A percentile compares a stretch with the other conserved stretches of the same genome.
Evolutionary conservation across 2,329 filamentous ascomycete genomes (phyloP).

Genomic region (Plectosphaerella plurivora): DNA sequence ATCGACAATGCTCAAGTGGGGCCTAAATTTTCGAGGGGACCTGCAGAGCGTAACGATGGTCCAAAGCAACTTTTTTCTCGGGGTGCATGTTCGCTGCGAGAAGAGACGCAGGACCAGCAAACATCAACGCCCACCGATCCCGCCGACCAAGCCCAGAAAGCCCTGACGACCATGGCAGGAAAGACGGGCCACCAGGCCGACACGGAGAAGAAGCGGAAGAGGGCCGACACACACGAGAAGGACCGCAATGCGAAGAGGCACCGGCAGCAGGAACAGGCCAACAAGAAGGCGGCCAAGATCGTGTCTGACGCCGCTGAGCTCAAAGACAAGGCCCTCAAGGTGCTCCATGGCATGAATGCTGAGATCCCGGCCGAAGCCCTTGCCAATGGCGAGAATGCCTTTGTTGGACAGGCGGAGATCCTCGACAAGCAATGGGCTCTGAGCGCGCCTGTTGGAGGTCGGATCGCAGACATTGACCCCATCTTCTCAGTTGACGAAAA

Average conservation of each 20-base stretch:
- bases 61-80: conserved; percentile 12
- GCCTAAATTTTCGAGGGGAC: conserved; percentile 13
- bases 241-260: conserved; percentile 34
- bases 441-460: conserved; percentile 60
- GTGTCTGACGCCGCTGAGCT: conserved; percentile 6
- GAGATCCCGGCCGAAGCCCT: conserved; percentile 6
- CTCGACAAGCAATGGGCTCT: conserved; percentile 44
- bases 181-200: conserved; percentile 26
- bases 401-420: conserved; percentile 6
- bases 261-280: conserved; percentile 22
- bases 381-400: conserved; percentile 6
- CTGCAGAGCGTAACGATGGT: conserved; percentile 1
- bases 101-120: neutral
- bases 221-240: conserved; percentile 33
- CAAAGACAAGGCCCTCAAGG: conserved; percentile 11
- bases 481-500: conserved; percentile 58
- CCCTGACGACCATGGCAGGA: conserved; percentile 25
- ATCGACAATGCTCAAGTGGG: conserved; percentile 5
- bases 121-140: neutral
- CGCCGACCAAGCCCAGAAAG: neutral
- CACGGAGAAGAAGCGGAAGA: conserved; percentile 41
- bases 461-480: conserved; percentile 61
- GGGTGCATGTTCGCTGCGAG: neutral
- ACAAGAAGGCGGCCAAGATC: conserved; percentile 3
- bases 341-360: conserved; percentile 9